Conservation (phyloP, 2,329 filamentous ascomycete genomes). For the Paradendryphiella salina region DNA sequence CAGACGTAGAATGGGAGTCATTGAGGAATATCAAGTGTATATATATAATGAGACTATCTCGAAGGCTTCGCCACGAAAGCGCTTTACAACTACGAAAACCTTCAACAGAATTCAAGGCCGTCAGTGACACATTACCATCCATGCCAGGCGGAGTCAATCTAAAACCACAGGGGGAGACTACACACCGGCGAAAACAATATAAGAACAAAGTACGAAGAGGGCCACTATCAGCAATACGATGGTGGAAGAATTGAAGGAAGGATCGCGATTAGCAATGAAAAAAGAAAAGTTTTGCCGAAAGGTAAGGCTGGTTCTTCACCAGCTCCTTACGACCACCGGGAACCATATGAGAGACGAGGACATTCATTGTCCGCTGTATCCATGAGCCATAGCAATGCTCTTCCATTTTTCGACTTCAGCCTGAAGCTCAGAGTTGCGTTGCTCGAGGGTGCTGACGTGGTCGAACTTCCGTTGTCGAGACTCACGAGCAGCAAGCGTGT, state of each 20-base stretch:
- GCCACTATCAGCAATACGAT: slow-evolving; percentile 11
- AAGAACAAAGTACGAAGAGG: slow-evolving; percentile 16
- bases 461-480: slow-evolving; percentile 84
- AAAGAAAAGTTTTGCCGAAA: slow-evolving; percentile 36
- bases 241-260: slow-evolving; percentile 9
- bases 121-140: slow-evolving; percentile 21
- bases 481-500: slow-evolving; percentile 91
- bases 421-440: slow-evolving; percentile 69
- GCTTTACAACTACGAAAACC: slow-evolving; percentile 2
- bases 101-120: background rate
- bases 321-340: slow-evolving; percentile 42
- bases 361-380: slow-evolving; percentile 45
- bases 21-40: slow-evolving; percentile 21
- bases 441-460: slow-evolving; percentile 74
- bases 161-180: slow-evolving; percentile 43
- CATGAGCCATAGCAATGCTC: slow-evolving; percentile 45
- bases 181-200: slow-evolving; percentile 35
- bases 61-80: slow-evolving; percentile 16
- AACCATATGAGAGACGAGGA: slow-evolving; percentile 35
- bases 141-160: slow-evolving; percentile 45
- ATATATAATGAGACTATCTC: slow-evolving; percentile 27
- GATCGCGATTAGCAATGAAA: slow-evolving; percentile 12
- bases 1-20: slow-evolving; percentile 13
- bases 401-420: slow-evolving; percentile 52
- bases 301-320: slow-evolving; percentile 41